Evolutionary conservation across 176 grass and related monocot species (phyloP).

Genomic region (Juncus effusus): DNA sequence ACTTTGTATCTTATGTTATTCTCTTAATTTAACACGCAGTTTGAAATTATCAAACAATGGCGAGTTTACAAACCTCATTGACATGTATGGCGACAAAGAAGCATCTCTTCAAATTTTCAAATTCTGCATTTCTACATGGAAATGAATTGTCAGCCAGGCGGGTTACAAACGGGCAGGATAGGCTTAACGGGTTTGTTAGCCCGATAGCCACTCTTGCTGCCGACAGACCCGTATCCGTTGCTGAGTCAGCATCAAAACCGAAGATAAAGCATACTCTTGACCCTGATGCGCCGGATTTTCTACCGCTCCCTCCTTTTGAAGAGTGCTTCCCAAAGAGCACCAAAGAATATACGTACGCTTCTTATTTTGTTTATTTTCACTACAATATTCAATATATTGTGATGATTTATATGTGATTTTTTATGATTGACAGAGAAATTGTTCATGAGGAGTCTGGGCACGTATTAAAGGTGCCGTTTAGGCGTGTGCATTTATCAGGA

Average conservation of each 20-base stretch:
- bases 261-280: slow-evolving; percentile 68
- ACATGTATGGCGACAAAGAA: slow-evolving; percentile 48
- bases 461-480: slow-evolving; percentile 78
- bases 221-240: slow-evolving; percentile 37
- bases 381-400: background rate
- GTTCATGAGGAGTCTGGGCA: slow-evolving; percentile 85
- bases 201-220: slow-evolving; percentile 47
- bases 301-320: slow-evolving; percentile 89
- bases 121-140: slow-evolving; percentile 41
- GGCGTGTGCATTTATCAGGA: slow-evolving; percentile 74
- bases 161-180: slow-evolving; percentile 30
- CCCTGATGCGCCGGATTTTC: slow-evolving; percentile 71
- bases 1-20: background rate
- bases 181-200: slow-evolving; percentile 29
- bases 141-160: slow-evolving; percentile 30
- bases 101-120: slow-evolving; percentile 39
- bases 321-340: slow-evolving; percentile 90
- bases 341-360: slow-evolving; percentile 66
- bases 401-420: slow-evolving; percentile 11
- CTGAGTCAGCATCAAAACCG: slow-evolving; percentile 39
- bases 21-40: slow-evolving; percentile 1
- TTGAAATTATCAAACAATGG: slow-evolving; percentile 52
- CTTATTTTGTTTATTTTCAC: slow-evolving; percentile 10
- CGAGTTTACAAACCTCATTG: slow-evolving; percentile 56
- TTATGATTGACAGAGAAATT: slow-evolving; percentile 62